Evolutionary conservation across 768 basidiomycete species (phyloP).

Genomic region (Rhizopogon vulgaris): DNA sequence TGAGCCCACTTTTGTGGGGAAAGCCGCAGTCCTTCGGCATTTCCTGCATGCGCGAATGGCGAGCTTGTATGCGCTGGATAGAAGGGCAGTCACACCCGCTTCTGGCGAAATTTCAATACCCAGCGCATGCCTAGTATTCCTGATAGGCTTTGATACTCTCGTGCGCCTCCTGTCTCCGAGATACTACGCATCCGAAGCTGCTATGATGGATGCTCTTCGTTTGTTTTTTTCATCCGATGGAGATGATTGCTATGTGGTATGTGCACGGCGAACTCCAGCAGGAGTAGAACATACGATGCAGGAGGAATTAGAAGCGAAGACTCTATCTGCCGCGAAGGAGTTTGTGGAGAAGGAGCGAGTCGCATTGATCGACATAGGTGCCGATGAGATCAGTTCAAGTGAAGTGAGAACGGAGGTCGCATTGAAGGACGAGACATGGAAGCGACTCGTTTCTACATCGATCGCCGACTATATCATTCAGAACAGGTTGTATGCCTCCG

Average conservation of each 20-base stretch:
- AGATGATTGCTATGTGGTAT: conserved; percentile 59
- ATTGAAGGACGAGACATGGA: conserved; percentile 34
- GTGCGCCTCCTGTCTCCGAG: conserved; percentile 68
- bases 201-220: conserved; percentile 51
- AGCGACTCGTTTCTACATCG: conserved; percentile 35
- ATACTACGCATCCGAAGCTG: conserved; percentile 54
- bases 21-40: conserved; percentile 52
- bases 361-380: conserved; percentile 54
- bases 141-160: conserved; percentile 83
- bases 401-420: conserved; percentile 40
- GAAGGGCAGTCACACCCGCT: conserved; percentile 8
- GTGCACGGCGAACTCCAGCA: conserved; percentile 47
- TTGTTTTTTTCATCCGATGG: conserved; percentile 52
- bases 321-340: conserved; percentile 32
- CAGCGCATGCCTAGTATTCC: conserved; percentile 51
- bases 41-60: conserved; percentile 35
- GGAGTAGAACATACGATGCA: conserved; percentile 13
- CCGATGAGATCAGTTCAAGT: conserved; percentile 61
- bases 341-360: conserved; percentile 51
- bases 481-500: conserved; percentile 37
- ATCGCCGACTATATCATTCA: conserved; percentile 48
- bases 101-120: conserved; percentile 4
- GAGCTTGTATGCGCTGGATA: conserved; percentile 12
- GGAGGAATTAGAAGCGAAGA: conserved; percentile 23
- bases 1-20: conserved; percentile 85